phyloP scores from a whole-genome alignment of 257 asterid species.

The Ocimum tenuiflorum region DNA sequence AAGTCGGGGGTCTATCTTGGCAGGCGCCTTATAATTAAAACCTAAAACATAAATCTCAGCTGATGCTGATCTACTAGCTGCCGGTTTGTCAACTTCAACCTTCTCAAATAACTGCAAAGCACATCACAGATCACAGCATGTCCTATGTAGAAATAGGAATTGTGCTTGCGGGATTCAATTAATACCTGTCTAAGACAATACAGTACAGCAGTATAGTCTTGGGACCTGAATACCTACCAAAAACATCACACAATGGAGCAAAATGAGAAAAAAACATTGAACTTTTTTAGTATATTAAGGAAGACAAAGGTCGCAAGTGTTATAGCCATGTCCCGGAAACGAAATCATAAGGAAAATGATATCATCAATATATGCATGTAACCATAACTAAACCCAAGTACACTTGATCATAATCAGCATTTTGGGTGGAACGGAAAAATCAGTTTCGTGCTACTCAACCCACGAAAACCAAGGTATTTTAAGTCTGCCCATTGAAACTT shows the following conservation, averaged over 20 bases:
- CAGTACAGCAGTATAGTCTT: conserved; percentile 78
- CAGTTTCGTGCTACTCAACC: not conserved
- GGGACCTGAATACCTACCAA: conserved; percentile 87
- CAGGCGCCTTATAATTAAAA: conserved; percentile 80
- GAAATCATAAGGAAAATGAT: not conserved
- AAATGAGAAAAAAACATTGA: not conserved
- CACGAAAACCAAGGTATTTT: not conserved
- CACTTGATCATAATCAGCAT: not conserved
- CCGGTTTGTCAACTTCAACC: conserved; percentile 93
- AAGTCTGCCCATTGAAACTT: not conserved
- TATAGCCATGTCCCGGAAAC: not conserved
- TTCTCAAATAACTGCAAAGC: conserved; percentile 75
- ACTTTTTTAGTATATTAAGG: not conserved
- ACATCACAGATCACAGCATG: conserved; percentile 7
- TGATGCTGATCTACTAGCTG: conserved; percentile 79
- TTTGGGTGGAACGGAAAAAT: not conserved
- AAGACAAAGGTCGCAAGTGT: not conserved
- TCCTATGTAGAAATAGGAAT: not conserved
- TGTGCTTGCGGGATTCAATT: not conserved
- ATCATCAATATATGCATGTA: not conserved
- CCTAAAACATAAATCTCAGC: conserved; percentile 84
- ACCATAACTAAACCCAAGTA: not conserved
- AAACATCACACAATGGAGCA: not conserved
- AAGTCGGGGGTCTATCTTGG: conserved; percentile 94
- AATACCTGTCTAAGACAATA: conserved; percentile 88